Conservation (phyloP, 208 protist species). For the Wallacemonas sp. region DNA sequence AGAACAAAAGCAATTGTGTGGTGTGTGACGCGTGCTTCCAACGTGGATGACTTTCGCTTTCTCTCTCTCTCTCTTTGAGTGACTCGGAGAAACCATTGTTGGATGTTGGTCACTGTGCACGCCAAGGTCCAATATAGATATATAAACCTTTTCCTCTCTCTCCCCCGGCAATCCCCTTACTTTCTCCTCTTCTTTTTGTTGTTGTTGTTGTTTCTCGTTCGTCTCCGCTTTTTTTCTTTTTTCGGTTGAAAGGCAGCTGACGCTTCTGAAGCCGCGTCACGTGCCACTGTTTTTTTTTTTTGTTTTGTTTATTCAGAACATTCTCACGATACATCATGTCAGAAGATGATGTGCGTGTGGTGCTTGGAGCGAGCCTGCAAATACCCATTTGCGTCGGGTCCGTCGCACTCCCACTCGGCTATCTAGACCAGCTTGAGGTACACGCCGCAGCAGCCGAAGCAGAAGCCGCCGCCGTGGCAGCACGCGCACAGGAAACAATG, state of each 20-base stretch:
- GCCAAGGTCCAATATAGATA: too few relatives aligned
- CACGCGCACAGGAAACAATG: too few relatives aligned
- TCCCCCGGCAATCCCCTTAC: too few relatives aligned
- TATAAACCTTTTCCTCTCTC: too few relatives aligned
- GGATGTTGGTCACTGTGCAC: neutral
- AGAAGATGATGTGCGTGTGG: slow-evolving; percentile 30
- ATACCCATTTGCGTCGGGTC: slow-evolving; percentile 64
- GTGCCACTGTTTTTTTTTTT: neutral
- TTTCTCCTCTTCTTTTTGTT: too few relatives aligned
- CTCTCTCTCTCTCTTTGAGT: neutral
- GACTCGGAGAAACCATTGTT: too few relatives aligned
- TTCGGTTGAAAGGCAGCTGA: neutral
- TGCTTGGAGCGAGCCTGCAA: slow-evolving; percentile 60
- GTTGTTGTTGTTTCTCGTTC: too few relatives aligned
- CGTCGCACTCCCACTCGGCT: slow-evolving; percentile 36
- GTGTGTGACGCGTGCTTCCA: neutral
- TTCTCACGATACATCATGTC: too few relatives aligned
- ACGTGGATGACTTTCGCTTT: neutral
- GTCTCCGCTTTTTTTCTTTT: too few relatives aligned
- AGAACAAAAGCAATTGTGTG: neutral
- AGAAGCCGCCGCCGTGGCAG: neutral
- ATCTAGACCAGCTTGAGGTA: slow-evolving; percentile 4
- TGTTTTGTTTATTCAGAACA: slow-evolving; percentile 14
- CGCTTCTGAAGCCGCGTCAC: neutral
- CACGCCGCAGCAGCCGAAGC: neutral